Base-by-base conservation (phyloP, 495 filamentous ascomycete species). In the Astrothelium subdiscretum region DNA sequence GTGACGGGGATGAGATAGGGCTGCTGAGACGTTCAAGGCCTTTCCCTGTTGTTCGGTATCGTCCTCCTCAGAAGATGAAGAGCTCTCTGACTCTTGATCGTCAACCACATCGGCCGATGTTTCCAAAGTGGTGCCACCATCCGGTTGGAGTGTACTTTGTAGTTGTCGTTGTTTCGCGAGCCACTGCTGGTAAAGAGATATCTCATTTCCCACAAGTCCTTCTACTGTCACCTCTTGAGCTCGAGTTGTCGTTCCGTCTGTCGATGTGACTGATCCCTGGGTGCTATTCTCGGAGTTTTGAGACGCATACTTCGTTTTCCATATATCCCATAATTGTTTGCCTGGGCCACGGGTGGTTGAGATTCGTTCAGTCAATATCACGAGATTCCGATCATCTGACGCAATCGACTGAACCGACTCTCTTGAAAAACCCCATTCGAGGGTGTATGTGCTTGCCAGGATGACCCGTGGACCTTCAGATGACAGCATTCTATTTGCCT, bases 341-440 rank as follows among this genome's bases (percentile, higher is more conserved):
- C 70, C 72, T 26, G 74, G 35, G 1, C 73, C 68, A 42, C 66
- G 63, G 32, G 59, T 44, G 10, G 31, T 32, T 2, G 62, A 54
- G 12, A 64, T 59, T 32, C 68, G 61, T 68, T 97, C 90, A 0
- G 94, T 95, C 29, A 98, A 78, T 59, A 97, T 80, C 31, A 97
- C 80, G 43, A 96, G 75, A 68, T 96, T 98, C 32, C 83, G 81
- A 1, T 83, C 76, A 64, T 95, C 88, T 57, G 80, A 76, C 0
- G 89, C 89, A 59, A 99, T 80, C 26, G 75, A 75, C 48, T 80
- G 80, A n/a, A 97, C 73, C 5, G 91, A 82, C n/a, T 91, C 85
- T 69, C 86, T 89, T 1, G 95, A 94, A 68, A 97, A 96, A 0
- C 94, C 94, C 94, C 95, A 98, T 60, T 94, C 90, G 31, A 98